A percentile compares a stretch with the other conserved stretches of the same genome.
Evolutionary conservation across 768 basidiomycete genomes (phyloP).

Genomic region (Lactifluus piperatus): DNA sequence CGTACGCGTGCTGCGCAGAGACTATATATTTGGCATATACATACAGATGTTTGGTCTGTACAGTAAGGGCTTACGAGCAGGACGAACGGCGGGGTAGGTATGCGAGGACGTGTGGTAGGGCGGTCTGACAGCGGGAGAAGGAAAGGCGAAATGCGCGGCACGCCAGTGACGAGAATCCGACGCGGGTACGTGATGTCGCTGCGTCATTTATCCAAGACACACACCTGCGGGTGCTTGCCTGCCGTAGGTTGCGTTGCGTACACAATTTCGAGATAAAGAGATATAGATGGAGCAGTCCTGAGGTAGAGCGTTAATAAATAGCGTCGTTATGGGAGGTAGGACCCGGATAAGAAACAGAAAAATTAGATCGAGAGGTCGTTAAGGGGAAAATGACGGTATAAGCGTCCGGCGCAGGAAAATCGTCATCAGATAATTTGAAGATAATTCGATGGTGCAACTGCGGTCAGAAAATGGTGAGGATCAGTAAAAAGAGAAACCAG

Average conservation of each 20-base stretch:
- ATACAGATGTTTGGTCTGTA: constrained; percentile 13
- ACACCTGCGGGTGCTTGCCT: not conserved
- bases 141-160: not conserved
- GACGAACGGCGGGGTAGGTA: not conserved
- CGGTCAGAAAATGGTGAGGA: not conserved
- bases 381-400: not conserved
- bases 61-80: not conserved
- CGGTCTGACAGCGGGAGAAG: not conserved
- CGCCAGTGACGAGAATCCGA: too few relatives aligned
- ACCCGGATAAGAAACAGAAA: not conserved
- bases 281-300: constrained; percentile 2
- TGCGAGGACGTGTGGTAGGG: not conserved
- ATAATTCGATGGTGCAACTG: constrained; percentile 83
- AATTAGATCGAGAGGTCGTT: not conserved
- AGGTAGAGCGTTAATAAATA: constrained; percentile 6
- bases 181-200: not conserved
- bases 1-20: not conserved
- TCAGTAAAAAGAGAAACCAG: not conserved
- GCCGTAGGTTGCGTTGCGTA: constrained; percentile 1
- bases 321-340: not conserved
- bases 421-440: constrained; percentile 51
- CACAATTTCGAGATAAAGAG: not conserved
- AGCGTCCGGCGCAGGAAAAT: constrained; percentile 10
- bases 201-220: not conserved
- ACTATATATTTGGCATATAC: constrained; percentile 7